Conservation (phyloP, 257 asterid species). For the Vinca minor region DNA sequence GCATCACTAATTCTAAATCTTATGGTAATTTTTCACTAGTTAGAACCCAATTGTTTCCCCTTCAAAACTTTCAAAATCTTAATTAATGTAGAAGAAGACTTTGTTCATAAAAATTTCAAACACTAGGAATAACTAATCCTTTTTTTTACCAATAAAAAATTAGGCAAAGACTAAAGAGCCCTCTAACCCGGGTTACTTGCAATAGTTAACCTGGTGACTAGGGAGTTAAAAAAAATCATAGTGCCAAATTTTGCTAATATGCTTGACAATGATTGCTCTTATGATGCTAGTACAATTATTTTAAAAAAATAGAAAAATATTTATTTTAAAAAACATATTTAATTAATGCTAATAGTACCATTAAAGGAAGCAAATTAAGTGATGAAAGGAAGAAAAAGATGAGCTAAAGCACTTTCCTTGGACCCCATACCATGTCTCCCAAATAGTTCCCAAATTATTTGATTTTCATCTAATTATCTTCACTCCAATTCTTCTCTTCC, state of each 20-base stretch:
- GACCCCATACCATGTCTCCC: slow-evolving; percentile 69
- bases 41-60: background rate
- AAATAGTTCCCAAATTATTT: slow-evolving; percentile 34
- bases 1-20: too few species aligned
- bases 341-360: slow-evolving; percentile 42
- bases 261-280: slow-evolving; percentile 40
- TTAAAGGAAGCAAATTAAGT: slow-evolving; percentile 49
- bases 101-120: slow-evolving; percentile 13
- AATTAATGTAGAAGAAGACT: slow-evolving; percentile 9
- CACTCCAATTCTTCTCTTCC: slow-evolving; percentile 10
- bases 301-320: slow-evolving; percentile 11
- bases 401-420: slow-evolving; percentile 54
- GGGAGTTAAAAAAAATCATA: slow-evolving; percentile 27
- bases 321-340: slow-evolving; percentile 10
- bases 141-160: background rate
- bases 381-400: slow-evolving; percentile 50
- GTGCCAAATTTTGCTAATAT: slow-evolving; percentile 12
- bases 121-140: slow-evolving; percentile 3
- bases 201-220: slow-evolving; percentile 27
- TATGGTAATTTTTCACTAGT: background rate
- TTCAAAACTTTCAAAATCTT: slow-evolving; percentile 6
- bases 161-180: background rate
- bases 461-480: slow-evolving; percentile 28
- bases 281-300: slow-evolving; percentile 24
- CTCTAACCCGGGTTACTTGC: slow-evolving; percentile 28